Conservation (phyloP, 2,329 filamentous ascomycete genomes). For the Curvularia lunata region DNA sequence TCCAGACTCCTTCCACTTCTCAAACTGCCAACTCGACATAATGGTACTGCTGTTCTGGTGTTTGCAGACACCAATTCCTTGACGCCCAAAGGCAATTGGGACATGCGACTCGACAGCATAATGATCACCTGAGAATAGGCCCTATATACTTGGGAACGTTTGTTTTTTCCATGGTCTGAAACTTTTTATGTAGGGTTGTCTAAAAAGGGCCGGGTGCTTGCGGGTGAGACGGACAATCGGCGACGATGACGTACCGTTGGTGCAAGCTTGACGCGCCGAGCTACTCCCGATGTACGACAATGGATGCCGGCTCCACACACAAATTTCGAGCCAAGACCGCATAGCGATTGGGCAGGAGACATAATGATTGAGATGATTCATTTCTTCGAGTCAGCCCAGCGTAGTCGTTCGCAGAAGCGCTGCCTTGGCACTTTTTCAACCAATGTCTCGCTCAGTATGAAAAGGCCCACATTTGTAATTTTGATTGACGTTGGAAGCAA, state of each 20-base stretch:
- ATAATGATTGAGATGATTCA: neutral
- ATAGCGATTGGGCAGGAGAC: neutral
- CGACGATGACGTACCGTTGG: slow-evolving; percentile 26
- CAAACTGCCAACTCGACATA: slow-evolving; percentile 4
- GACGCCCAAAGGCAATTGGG: slow-evolving; percentile 31
- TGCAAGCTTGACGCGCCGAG: slow-evolving; percentile 23
- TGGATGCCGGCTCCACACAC: neutral
- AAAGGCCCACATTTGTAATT: neutral
- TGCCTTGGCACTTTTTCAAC: neutral
- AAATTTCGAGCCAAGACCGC: neutral
- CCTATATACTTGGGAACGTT: neutral
- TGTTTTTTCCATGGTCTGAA: neutral
- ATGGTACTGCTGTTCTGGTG: slow-evolving; percentile 3
- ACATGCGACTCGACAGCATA: slow-evolving; percentile 14
- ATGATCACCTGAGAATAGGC: neutral
- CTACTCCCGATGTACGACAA: neutral
- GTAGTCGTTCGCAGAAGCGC: neutral
- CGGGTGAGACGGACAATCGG: slow-evolving; percentile 21
- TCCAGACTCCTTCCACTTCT: slow-evolving; percentile 15
- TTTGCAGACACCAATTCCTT: slow-evolving; percentile 24
- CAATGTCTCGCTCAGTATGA: neutral
- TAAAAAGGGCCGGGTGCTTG: slow-evolving; percentile 21
- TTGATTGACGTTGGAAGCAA: neutral
- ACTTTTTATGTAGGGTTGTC: slow-evolving; percentile 5
- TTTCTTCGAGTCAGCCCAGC: neutral